Percentiles rank a stretch among this genome's conserved stretches.
phyloP scores from a whole-genome alignment of 768 basidiomycete species.

The Naganishia kalamii region DNA sequence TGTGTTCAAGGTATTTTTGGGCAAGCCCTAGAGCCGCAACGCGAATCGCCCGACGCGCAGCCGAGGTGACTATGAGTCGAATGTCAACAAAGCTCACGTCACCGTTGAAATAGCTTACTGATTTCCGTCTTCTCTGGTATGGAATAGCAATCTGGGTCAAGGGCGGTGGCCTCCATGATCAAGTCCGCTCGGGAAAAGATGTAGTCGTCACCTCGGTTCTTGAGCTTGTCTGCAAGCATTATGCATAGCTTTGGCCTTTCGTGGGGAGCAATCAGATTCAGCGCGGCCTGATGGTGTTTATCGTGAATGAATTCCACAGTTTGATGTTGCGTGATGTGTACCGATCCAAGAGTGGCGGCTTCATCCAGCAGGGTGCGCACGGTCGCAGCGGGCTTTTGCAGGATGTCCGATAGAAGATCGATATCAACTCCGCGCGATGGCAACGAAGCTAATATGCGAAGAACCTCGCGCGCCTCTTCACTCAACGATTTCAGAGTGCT shows the following conservation, averaged over 20 bases:
- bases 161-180: conserved; percentile 19
- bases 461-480: conserved; percentile 14
- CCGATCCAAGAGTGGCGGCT: conserved; percentile 17
- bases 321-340: background rate
- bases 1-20: conserved; percentile 2
- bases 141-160: conserved; percentile 3
- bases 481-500: conserved; percentile 23
- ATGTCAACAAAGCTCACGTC: background rate
- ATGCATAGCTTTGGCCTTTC: background rate
- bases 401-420: conserved; percentile 23
- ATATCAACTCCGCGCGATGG: conserved; percentile 27
- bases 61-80: background rate
- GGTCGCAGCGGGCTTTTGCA: conserved; percentile 1
- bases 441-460: conserved; percentile 28
- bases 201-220: conserved; percentile 20
- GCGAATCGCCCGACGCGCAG: background rate
- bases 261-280: background rate
- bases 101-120: background rate
- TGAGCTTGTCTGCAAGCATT: background rate
- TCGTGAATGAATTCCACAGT: conserved; percentile 32
- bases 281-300: conserved; percentile 24
- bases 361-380: conserved; percentile 8
- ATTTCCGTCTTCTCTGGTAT: background rate
- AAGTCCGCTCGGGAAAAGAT: conserved; percentile 33
- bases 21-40: background rate